Base-by-base conservation (phyloP, 1,139 yeast species). In the Hyphopichia burtonii region DNA sequence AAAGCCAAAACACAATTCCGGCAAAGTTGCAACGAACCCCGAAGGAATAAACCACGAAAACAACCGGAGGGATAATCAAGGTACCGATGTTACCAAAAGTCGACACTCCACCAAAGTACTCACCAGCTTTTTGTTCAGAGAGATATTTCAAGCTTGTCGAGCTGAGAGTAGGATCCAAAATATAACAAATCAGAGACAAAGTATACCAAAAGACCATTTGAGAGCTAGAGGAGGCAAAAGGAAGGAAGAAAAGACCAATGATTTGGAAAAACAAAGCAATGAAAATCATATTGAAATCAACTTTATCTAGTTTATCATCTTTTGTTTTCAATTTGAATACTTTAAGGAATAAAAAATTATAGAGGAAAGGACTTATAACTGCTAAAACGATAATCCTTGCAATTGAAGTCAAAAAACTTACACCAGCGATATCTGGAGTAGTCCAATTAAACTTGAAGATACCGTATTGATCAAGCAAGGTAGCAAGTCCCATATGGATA, bases 371-470 rank as follows among this genome's bases (percentile, higher is more conserved):
- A 2, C 72, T 58, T 10, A 71, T 31, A 2, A 68, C 45, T 14
- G 69, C 59, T 44, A 71, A 56, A 2, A 60, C 58, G 5, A 64
- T 38, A 1, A 74, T 75, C 41, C 65, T 56, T 8, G 78, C 59
- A 1, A 78, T 48, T 38, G 88, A 85, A 1, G 75, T 51, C 1
- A 75, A 44, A 0, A 91, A 79, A 44, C 86, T 59, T 44, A 78
- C 72, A 45, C 75, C 73, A 6, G 93, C 90, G 27, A 84, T 63
- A 39, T 76, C 76, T 3, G 67, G 73, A 16, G 87, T 73, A 2
- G 66, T 64, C 88, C 94, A 84, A 19, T 71, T 53, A 58, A 80
- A 86, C 35, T 55, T 59, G 54, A 71, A 80, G 25, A 84, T 78
- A 0, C 84, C 77, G 53, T 79, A 86, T 27, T 87, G 63, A 1